Conservation (phyloP, 2,329 filamentous ascomycete species). For the Sporothrix variecibatus region DNA sequence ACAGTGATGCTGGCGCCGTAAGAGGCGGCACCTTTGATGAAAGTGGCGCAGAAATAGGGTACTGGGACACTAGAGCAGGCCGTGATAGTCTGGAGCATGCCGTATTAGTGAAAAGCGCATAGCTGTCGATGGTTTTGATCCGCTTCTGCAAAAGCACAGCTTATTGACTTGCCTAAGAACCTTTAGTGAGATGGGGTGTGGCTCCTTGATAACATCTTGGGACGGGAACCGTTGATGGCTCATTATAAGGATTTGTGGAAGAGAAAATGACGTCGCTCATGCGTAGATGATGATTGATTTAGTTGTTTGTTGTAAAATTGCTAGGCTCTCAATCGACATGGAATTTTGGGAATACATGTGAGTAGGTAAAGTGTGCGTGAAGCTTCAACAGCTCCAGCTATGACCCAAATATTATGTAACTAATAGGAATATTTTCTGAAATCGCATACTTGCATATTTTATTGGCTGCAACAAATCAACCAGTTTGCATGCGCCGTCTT, state of each 20-base stretch:
- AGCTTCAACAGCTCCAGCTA: neutral
- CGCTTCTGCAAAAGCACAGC: neutral
- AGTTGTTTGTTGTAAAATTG: neutral
- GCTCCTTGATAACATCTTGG: conserved; percentile 66
- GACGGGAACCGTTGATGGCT: conserved; percentile 61
- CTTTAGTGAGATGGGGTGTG: conserved; percentile 77
- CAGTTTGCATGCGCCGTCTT: neutral
- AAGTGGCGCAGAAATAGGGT: conserved; percentile 57
- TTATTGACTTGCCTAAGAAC: conserved; percentile 59
- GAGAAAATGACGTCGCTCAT: neutral
- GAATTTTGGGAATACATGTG: neutral
- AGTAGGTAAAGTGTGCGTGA: neutral
- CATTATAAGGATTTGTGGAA: conserved; percentile 43
- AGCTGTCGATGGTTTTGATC: neutral
- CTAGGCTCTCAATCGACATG: neutral
- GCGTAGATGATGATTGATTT: neutral
- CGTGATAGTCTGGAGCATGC: conserved; percentile 65
- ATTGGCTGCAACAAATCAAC: neutral
- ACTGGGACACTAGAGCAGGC: conserved; percentile 72
- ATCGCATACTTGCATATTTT: conserved; percentile 1
- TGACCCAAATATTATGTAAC: neutral
- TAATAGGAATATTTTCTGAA: neutral
- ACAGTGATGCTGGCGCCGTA: conserved; percentile 67
- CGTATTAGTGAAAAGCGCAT: neutral
- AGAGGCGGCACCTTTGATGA: conserved; percentile 48